Evolutionary conservation across 805 yeast species (phyloP).

Genomic region (Starmerella vitae): DNA sequence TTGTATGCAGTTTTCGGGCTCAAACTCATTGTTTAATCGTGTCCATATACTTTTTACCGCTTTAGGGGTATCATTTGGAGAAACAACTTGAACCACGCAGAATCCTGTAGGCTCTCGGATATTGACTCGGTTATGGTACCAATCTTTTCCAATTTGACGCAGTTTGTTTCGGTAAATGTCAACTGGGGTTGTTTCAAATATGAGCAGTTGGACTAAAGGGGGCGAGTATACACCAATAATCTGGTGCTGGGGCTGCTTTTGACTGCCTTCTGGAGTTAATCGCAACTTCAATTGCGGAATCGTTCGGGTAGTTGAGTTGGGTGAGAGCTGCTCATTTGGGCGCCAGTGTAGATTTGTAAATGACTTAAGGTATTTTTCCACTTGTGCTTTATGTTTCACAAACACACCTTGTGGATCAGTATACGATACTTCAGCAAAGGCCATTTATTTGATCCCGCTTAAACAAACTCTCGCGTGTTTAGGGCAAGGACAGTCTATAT

Average conservation of each 20-base stretch:
- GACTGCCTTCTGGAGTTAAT: conserved; percentile 43
- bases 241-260: conserved; percentile 30
- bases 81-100: conserved; percentile 42
- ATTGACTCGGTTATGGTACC: conserved; percentile 43
- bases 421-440: conserved; percentile 35
- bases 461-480: not conserved
- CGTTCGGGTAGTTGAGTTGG: conserved; percentile 33
- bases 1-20: conserved; percentile 20
- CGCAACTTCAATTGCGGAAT: conserved; percentile 45
- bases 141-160: conserved; percentile 67
- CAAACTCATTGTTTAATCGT: conserved; percentile 25
- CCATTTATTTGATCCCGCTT: conserved; percentile 11
- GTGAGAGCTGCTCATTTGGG: conserved; percentile 21
- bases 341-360: conserved; percentile 59
- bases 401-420: conserved; percentile 63
- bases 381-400: conserved; percentile 32
- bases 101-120: conserved; percentile 41
- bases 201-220: conserved; percentile 53
- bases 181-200: conserved; percentile 48
- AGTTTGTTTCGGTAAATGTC: conserved; percentile 70
- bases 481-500: not conserved
- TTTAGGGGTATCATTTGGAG: conserved; percentile 6
- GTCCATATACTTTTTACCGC: conserved; percentile 17
- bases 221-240: conserved; percentile 31
- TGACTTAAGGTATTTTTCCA: conserved; percentile 36